Percentiles rank a stretch among this genome's conserved stretches.
phyloP scores from a whole-genome alignment of 2,329 filamentous ascomycete species.

The Pyricularia grisea region DNA sequence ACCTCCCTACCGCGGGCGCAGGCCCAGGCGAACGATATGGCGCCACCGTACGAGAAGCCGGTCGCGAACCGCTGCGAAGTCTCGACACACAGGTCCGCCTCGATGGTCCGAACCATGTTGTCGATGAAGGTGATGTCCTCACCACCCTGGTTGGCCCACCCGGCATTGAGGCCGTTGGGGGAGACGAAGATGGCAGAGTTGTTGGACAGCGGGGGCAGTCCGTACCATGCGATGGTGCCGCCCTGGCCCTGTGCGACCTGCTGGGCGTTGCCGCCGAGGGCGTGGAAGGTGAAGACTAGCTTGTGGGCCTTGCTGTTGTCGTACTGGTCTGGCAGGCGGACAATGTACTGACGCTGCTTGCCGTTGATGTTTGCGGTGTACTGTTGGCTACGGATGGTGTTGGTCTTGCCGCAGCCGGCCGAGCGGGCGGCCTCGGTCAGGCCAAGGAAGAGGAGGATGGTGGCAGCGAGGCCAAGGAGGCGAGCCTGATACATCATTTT shows the following conservation, averaged over 20 bases:
- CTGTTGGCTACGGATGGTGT: constrained; percentile 18
- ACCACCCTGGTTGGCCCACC: constrained; percentile 31
- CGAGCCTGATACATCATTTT: neutral
- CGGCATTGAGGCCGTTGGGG: constrained; percentile 28
- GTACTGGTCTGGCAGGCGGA: constrained; percentile 19
- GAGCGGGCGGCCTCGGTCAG: constrained; percentile 8
- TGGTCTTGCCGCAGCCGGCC: constrained; percentile 24
- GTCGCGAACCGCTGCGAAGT: constrained; percentile 29
- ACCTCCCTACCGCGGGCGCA: constrained; percentile 26
- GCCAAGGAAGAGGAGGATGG: constrained; percentile 6
- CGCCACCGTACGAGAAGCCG: constrained; percentile 34
- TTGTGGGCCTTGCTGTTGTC: constrained; percentile 25
- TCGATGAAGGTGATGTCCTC: constrained; percentile 31
- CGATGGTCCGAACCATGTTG: constrained; percentile 24
- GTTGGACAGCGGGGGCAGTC: constrained; percentile 24
- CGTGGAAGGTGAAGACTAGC: constrained; percentile 32
- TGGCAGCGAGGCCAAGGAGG: neutral
- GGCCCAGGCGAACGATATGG: constrained; percentile 30
- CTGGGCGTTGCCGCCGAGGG: constrained; percentile 26
- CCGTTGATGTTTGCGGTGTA: constrained; percentile 25
- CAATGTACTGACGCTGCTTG: constrained; percentile 26
- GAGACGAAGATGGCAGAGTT: constrained; percentile 30
- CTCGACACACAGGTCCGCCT: constrained; percentile 31
- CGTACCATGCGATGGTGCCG: constrained; percentile 26
- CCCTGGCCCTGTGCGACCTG: constrained; percentile 23